phyloP scores from a whole-genome alignment of 1,284 basidiomycete genomes.

The Lignosus rhinocerotis region DNA sequence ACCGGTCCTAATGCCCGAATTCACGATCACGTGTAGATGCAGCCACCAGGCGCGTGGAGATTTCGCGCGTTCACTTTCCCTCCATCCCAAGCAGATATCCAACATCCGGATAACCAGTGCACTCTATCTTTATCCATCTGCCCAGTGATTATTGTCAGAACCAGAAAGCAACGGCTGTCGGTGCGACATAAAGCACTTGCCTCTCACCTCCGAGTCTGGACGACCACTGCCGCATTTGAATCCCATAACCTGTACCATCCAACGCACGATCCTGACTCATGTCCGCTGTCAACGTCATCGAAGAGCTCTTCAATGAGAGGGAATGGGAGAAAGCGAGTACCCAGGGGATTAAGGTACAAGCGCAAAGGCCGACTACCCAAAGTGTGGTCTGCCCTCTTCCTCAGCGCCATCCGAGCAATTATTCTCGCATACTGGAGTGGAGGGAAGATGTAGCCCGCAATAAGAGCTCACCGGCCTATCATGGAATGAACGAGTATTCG shows the following conservation, averaged over 20 bases:
- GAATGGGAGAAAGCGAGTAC: neutral
- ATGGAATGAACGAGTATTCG: neutral
- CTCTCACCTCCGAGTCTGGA: too few relatives aligned
- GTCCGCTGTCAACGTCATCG: neutral
- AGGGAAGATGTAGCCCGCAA: neutral
- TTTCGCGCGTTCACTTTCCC: too few relatives aligned
- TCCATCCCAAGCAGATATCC: too few relatives aligned
- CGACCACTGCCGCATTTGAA: neutral
- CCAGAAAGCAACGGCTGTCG: too few relatives aligned
- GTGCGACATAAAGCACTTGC: too few relatives aligned
- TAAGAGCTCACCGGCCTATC: neutral
- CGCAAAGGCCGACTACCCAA: neutral
- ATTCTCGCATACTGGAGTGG: neutral
- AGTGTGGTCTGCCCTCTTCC: too few relatives aligned
- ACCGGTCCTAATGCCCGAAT: too few relatives aligned
- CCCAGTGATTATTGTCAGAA: too few relatives aligned
- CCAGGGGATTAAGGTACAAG: neutral
- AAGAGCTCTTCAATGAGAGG: neutral
- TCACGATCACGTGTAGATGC: too few relatives aligned
- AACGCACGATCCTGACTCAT: neutral
- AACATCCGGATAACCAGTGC: too few relatives aligned
- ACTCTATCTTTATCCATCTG: too few relatives aligned
- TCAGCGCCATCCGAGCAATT: neutral
- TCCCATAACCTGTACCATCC: neutral
- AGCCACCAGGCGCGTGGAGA: too few relatives aligned